A percentile compares a stretch with the other conserved stretches of the same genome.
These are phyloP conservation scores for Papilionanthe hybrid DNA, from an alignment of 116 monocot genomes.

Conservation along the genomic window DNA sequence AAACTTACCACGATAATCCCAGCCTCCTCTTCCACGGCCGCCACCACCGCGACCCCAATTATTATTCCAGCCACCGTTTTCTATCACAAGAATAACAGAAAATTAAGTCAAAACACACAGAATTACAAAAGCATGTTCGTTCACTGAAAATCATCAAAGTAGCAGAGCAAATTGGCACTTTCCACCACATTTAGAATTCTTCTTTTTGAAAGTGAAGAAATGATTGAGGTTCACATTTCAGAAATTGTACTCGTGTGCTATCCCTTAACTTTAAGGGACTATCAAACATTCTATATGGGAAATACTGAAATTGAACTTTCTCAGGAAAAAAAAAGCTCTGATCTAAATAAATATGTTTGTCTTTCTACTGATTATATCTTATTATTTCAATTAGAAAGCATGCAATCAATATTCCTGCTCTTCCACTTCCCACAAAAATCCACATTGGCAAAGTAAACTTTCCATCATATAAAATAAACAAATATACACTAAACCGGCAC, in stretches of 20 bases:
- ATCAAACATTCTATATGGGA: not conserved
- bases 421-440: not conserved
- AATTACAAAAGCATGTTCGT: not conserved
- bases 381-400: not conserved
- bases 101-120: not conserved
- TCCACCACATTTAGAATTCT: not conserved
- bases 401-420: not conserved
- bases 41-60: constrained; percentile 49
- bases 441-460: not conserved
- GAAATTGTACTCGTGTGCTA: not conserved
- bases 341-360: not conserved
- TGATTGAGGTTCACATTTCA: not conserved
- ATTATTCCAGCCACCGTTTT: constrained; percentile 69
- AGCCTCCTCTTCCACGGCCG: constrained; percentile 57
- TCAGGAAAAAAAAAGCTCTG: not conserved
- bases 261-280: not conserved
- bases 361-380: not conserved
- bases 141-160: not conserved
- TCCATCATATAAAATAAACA: not conserved
- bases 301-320: not conserved
- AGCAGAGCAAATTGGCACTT: not conserved
- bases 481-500: not conserved
- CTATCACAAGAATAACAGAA: constrained; percentile 26
- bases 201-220: not conserved
- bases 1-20: constrained; percentile 40